Evolutionary conservation across 228 moss, liverwort and hornwort species (phyloP).

Genomic region (Sphagnum fallax): DNA sequence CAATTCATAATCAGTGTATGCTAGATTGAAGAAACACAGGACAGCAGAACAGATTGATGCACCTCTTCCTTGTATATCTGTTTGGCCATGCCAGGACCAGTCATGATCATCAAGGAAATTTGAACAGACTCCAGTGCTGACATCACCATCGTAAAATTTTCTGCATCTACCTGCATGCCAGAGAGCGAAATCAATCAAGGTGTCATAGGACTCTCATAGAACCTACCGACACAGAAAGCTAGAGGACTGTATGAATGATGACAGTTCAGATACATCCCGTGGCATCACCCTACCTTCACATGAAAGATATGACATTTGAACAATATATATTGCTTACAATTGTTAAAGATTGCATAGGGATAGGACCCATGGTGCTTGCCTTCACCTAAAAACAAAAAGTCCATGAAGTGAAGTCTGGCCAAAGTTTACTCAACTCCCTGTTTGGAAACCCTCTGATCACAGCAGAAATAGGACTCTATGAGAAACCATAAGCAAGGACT

Average conservation of each 20-base stretch:
- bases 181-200: background rate
- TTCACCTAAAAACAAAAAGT: no score
- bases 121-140: slow-evolving; percentile 87
- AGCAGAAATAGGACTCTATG: background rate
- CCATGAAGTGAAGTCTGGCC: no score
- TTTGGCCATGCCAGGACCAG: slow-evolving; percentile 76
- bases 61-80: slow-evolving; percentile 97
- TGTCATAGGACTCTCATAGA: no score
- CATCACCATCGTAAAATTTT: slow-evolving; percentile 65
- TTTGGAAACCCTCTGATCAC: background rate
- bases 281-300: no score
- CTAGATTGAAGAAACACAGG: background rate
- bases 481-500: background rate
- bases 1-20: background rate
- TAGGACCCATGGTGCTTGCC: no score
- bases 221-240: no score
- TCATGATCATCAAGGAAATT: slow-evolving; percentile 75
- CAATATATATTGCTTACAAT: no score
- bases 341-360: no score
- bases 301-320: no score
- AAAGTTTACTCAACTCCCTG: background rate
- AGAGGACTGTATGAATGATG: no score
- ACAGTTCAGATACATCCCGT: no score
- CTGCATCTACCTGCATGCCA: slow-evolving; percentile 51
- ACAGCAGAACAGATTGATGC: background rate